A percentile compares a stretch with the other conserved stretches of the same genome.
phyloP scores from a whole-genome alignment of 2,329 filamentous ascomycete species.

The Colletotrichum sp. region DNA sequence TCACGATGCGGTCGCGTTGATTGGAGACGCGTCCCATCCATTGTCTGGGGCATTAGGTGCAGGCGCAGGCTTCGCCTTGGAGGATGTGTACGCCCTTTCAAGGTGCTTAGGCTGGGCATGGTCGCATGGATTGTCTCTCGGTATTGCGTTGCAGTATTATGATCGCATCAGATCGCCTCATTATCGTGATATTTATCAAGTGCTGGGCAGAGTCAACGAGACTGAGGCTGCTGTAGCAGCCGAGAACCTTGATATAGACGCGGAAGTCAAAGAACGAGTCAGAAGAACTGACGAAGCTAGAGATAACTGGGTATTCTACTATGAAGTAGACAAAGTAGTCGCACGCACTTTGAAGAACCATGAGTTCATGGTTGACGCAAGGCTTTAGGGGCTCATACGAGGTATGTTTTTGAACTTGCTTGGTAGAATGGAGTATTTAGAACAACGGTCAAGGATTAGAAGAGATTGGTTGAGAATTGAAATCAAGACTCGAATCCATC shows the following conservation, averaged over 20 bases:
- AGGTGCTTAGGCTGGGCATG: background rate
- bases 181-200: background rate
- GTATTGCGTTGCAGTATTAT: background rate
- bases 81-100: background rate
- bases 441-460: background rate
- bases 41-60: background rate
- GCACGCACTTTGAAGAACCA: background rate
- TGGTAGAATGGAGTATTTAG: background rate
- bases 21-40: background rate
- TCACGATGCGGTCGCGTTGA: background rate
- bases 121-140: background rate
- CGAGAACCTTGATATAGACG: background rate
- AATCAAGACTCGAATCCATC: background rate
- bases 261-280: background rate
- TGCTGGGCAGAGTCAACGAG: background rate
- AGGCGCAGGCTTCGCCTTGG: background rate
- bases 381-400: background rate
- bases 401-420: background rate
- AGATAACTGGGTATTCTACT: background rate
- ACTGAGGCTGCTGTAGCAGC: background rate
- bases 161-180: background rate
- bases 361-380: background rate
- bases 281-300: background rate
- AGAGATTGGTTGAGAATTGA: background rate
- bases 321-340: background rate